Conservation (phyloP, 1,284 basidiomycete genomes). For the Cryptococcus sp. region DNA sequence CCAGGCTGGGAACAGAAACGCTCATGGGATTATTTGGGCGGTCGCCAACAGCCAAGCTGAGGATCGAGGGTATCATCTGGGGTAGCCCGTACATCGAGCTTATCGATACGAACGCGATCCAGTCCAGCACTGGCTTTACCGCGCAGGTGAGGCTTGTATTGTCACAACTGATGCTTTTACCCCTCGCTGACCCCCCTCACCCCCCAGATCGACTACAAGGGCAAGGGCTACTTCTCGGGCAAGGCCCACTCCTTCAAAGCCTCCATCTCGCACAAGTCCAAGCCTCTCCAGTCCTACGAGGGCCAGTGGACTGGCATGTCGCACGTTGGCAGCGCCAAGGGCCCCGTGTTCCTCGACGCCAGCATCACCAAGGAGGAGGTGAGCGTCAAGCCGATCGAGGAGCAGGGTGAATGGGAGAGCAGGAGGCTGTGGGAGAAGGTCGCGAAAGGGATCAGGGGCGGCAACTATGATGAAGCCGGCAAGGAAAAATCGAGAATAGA, state of each 20-base stretch:
- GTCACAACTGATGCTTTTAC: background rate
- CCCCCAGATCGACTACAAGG: conserved; percentile 78
- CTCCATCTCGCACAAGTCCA: conserved; percentile 53
- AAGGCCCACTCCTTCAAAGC: conserved; percentile 94
- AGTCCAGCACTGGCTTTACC: conserved; percentile 69
- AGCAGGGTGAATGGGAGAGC: conserved; percentile 80
- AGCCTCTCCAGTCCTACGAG: conserved; percentile 63
- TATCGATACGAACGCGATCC: conserved; percentile 76
- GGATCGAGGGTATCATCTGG: conserved; percentile 58
- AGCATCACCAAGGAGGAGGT: conserved; percentile 64
- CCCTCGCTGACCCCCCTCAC: background rate
- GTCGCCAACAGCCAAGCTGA: conserved; percentile 56
- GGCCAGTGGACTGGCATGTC: conserved; percentile 79
- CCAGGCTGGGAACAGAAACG: conserved; percentile 12
- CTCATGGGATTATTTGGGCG: conserved; percentile 23
- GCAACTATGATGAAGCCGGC: conserved; percentile 88
- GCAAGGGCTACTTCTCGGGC: conserved; percentile 91
- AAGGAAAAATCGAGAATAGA: conserved; percentile 89
- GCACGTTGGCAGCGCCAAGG: conserved; percentile 57
- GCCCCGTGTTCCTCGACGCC: conserved; percentile 55
- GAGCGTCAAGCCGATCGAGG: conserved; percentile 58
- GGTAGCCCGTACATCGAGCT: conserved; percentile 68
- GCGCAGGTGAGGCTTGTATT: conserved; percentile 55
- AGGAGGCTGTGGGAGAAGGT: conserved; percentile 82
- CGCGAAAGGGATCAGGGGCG: conserved; percentile 83